These are phyloP conservation scores for Mycosarcoma maydis DNA, from an alignment of 1,284 basidiomycete genomes.

Conservation along the genomic window DNA sequence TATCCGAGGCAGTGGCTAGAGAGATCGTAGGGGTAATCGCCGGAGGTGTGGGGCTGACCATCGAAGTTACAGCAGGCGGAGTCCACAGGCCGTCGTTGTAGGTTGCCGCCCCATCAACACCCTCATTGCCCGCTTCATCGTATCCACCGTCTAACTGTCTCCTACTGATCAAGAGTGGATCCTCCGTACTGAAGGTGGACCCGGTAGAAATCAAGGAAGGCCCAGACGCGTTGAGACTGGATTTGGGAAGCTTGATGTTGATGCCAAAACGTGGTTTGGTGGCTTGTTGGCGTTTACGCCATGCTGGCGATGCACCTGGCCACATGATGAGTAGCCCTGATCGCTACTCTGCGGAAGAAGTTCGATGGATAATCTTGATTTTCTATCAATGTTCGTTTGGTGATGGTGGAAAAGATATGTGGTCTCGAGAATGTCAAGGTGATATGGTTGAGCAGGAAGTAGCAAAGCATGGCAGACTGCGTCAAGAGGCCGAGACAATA, in stretches of 20 bases:
- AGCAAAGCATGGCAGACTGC: too few species aligned
- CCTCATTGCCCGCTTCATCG: not conserved
- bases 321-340: conserved; percentile 5
- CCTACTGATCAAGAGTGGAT: conserved; percentile 2
- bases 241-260: conserved; percentile 10
- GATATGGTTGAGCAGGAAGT: too few species aligned
- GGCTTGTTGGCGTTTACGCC: conserved; percentile 22
- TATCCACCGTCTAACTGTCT: conserved; percentile 14
- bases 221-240: not conserved
- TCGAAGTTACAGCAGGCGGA: conserved; percentile 11
- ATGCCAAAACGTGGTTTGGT: conserved; percentile 21
- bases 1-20: not conserved
- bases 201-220: not conserved
- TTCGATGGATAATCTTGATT: too few species aligned
- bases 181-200: not conserved
- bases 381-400: too few species aligned
- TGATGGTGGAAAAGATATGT: not conserved
- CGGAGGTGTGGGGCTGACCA: not conserved
- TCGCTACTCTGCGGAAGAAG: not conserved
- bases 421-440: too few species aligned
- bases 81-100: conserved; percentile 45
- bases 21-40: conserved; percentile 11
- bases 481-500: too few species aligned
- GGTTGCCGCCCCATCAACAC: conserved; percentile 1
- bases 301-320: conserved; percentile 23